A percentile compares a stretch with the other conserved stretches of the same genome.
phyloP scores from a whole-genome alignment of 1,139 yeast genomes.

The Trichomonascaceae sp. region DNA sequence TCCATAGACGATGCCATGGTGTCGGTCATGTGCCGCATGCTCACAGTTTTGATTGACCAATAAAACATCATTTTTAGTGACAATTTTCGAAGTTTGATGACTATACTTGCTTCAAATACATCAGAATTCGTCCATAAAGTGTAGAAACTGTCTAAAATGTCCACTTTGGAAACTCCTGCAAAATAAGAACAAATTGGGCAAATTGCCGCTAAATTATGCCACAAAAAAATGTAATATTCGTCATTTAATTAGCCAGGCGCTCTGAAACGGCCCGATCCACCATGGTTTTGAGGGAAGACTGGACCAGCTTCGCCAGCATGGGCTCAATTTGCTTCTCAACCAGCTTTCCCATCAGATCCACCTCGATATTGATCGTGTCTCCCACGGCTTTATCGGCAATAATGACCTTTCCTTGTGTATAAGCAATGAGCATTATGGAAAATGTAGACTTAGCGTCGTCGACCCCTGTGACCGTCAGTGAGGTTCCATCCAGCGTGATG shows the following conservation, averaged over 20 bases:
- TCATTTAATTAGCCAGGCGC: conserved; percentile 1
- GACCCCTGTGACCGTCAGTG: conserved; percentile 78
- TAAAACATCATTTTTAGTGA: no score
- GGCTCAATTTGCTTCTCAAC: conserved; percentile 72
- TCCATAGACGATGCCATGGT: no score
- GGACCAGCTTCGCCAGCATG: conserved; percentile 35
- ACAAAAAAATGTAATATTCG: background rate
- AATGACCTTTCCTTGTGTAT: conserved; percentile 75
- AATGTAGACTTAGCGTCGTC: conserved; percentile 44
- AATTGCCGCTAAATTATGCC: no score
- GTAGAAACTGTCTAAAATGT: no score
- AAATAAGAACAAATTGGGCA: no score
- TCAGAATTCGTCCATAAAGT: no score
- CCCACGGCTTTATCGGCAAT: conserved; percentile 53
- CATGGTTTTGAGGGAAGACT: conserved; percentile 29
- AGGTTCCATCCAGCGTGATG: conserved; percentile 83
- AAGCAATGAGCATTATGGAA: conserved; percentile 81
- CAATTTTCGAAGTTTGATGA: no score
- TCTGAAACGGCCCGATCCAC: conserved; percentile 33
- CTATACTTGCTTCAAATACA: no score
- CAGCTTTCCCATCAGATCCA: conserved; percentile 84
- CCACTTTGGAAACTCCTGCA: no score
- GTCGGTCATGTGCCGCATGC: no score
- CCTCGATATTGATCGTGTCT: conserved; percentile 74
- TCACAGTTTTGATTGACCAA: no score